Evolutionary conservation across 345 rosid species (phyloP), one percentile per base, ranked within the genome.

Genomic region (Nephelium lappaceum): DNA sequence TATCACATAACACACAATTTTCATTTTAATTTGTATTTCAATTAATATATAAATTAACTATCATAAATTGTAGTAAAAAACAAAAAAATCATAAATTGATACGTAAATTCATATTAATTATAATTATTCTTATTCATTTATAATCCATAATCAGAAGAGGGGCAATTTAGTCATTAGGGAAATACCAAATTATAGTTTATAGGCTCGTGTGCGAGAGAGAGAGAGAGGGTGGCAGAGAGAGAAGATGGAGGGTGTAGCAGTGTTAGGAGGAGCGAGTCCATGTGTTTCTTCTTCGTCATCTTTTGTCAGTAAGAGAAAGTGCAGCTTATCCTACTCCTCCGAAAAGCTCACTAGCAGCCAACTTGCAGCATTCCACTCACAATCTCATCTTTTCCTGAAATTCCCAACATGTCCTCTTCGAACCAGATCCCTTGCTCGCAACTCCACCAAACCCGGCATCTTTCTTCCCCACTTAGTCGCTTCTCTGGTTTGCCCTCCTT

Each of bases 401-500:
- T 81, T 83, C 76, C 80, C 84, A 21, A 71, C 85, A 14, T 81
- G 77, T 80, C 88, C 75, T 74, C 77, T 71, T 60, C 77, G 2
- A n/a, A 7, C 82, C 73, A 81, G 76, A 75, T 23, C 76, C 63
- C 75, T 68, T 71, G 82, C 81, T 72, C 87, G 88, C 71, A 83
- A 71, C 80, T 81, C 90, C 73, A 58, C 82, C 81, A 81, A 84
- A 14, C 65, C 87, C 5, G 91, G 89, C 69, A 88, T 91, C 84
- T 96, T 92, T 86, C 94, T 92, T 79, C 96, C 97, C 43, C 95
- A 84, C 81, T 83, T 91, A 83, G 95, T 96, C 75, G 97, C 99
- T 77, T 83, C 97, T 63, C 19, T 90, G 95, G 98, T 95, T 81
- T 62, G 85, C 38, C 42, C 66, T 49, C 76, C 63, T 15, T 36